These are phyloP conservation scores for Trifolium subterraneum DNA, from an alignment of 306 rosid species.

Conservation along the genomic window DNA sequence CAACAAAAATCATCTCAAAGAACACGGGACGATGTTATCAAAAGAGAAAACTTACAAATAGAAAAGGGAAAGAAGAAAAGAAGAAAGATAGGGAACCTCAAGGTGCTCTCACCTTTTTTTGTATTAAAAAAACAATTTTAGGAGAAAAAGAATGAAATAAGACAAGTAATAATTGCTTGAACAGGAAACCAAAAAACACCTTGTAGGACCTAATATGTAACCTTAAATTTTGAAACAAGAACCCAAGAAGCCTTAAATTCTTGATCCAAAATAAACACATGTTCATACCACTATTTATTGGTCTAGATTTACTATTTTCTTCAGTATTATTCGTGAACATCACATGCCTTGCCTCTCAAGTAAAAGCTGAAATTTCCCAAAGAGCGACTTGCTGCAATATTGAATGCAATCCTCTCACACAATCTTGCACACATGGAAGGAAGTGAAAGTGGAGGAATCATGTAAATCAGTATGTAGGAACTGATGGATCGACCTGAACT, in stretches of 20 bases:
- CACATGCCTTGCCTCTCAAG: conserved; percentile 9
- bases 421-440: conserved; percentile 10
- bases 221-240: conserved; percentile 16
- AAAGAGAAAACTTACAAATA: too few species aligned
- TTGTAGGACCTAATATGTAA: conserved; percentile 15
- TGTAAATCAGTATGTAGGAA: conserved; percentile 75
- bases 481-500: conserved; percentile 70
- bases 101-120: too few species aligned
- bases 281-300: conserved; percentile 10
- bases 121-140: neutral
- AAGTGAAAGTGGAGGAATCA: conserved; percentile 8
- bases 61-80: too few species aligned
- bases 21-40: too few species aligned
- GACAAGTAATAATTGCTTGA: neutral
- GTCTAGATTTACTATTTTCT: neutral
- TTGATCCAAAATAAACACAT: conserved; percentile 12
- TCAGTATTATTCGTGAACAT: conserved; percentile 18
- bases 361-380: conserved; percentile 3
- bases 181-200: neutral
- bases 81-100: too few species aligned
- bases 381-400: conserved; percentile 5
- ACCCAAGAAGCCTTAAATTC: neutral
- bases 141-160: neutral
- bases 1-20: too few species aligned
- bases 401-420: conserved; percentile 10